Base-by-base conservation (phyloP, 2,329 filamentous ascomycete genomes). In the Claviceps arundinis region DNA sequence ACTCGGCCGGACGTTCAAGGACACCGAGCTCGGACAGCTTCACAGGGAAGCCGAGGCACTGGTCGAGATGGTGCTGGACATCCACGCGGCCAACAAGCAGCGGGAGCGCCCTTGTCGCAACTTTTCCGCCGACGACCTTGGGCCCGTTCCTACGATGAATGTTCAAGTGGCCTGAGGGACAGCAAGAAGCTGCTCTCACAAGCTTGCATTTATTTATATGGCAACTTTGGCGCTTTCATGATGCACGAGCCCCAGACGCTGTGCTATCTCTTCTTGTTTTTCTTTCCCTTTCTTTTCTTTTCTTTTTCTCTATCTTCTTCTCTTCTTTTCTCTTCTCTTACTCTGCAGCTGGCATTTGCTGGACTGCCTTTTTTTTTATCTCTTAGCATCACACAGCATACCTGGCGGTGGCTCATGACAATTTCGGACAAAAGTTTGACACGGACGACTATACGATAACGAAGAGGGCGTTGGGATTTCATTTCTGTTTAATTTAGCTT, bases 21-120 rank as follows among this genome's bases (percentile, higher is more conserved):
- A 65, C 11, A 64, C 64, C 7, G 73, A 77, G 56, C 69, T 80
- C 2, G 68, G 68, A 8, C 65, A 66, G 17, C 64, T 80, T 8
- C 65, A 73, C 53, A 61, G 63, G 22, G 76, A 80, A 55, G 76
- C 75, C 2, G 73, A 77, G 61, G 68, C 69, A 0, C 65, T 80
- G 19, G 73, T 80, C 14, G 72, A 77, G 58, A 70, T 75, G 66
- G 68, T 78, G 30, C 67, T 77, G 17, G 74, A 76, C 48, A 73
- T 72, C 17, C 72, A 77, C 58, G 68, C 67, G 30, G 63, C 69
- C 6, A 67, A 63, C 57, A 65, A 67, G 37, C 59, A 63, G 11
- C 64, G 67, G 7, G 64, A 65, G 24, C 59, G 64, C 5, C 59
- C 59, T 1, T 55, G 60, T 3, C 56, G 57, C 48, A 58, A 53